Evolutionary conservation across 306 rosid genomes (phyloP), one percentile per base, ranked within the genome.

Genomic region (Sicyos edulis): DNA sequence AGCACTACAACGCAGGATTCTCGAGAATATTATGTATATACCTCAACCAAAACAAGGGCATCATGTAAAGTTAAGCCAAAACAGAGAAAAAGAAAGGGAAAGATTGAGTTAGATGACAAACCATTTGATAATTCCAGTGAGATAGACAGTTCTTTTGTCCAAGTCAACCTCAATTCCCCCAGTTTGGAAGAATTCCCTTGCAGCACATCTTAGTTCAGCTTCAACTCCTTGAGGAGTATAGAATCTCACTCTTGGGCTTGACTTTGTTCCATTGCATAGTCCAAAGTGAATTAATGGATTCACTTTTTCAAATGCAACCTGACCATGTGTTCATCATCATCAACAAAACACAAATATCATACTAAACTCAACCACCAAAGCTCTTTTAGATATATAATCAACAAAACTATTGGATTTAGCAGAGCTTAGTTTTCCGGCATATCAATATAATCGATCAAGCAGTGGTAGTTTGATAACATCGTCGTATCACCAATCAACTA

Each of bases 281-380:
- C 97, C 99, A 65, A 91, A 93, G 72, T 93, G 99, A 49, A 91
- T 66, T 71, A 93, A 66, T 2, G 97, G 97, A 77, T 88, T 89
- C 79, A 91, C 74, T 82, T 89, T 87, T 53, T 74, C 81, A 40
- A 82, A 77, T 57, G 88, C 81, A 68, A 86, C 80, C 99, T 37
- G 44, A 37, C 37, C 44, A 37, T 37, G 44, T 37, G 44, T 37
- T 37, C 44, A 37, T 5, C 44, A 37, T 37, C 44, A 6, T 37
- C 44, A 37, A 37, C 44, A 37, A 37, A 37, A 37, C 4, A 37
- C 54, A 66, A 19, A 45, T 19, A 66, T 26, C 10, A 67, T 67
- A 37, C 5, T 32, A n/a, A 47, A 51, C 47, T 17, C 72, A 37
- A 37, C 44, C 44, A 37, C 44, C 44, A 37, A 3, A 37, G 8